Percentiles rank a stretch among this genome's conserved stretches.
These are phyloP conservation scores for Leishmania major DNA, from an alignment of 208 protist genomes.

Conservation along the genomic window DNA sequence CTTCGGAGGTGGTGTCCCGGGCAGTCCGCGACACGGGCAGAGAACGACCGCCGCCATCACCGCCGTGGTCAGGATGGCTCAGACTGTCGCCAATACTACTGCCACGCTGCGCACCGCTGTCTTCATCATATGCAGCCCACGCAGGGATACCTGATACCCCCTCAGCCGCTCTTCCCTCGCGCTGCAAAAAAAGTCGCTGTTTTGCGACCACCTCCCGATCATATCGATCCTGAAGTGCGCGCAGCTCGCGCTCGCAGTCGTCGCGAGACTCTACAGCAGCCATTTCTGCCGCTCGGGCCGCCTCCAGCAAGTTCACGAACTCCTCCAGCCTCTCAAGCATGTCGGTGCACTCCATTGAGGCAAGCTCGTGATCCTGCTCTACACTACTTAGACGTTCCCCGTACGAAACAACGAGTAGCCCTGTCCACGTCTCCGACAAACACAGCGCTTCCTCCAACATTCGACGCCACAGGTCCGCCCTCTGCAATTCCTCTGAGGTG, in stretches of 20 bases:
- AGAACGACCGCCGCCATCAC: neutral
- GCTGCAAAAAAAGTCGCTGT: conserved; percentile 2
- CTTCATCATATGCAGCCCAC: neutral
- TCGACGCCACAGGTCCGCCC: conserved; percentile 3
- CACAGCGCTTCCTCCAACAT: conserved; percentile 8
- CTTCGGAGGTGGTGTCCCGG: neutral
- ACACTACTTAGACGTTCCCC: conserved; percentile 36
- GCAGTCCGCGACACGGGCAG: neutral
- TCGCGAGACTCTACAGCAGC: conserved; percentile 42
- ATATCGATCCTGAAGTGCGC: conserved; percentile 13
- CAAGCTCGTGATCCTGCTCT: conserved; percentile 40
- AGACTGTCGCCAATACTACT: neutral
- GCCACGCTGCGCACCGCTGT: neutral
- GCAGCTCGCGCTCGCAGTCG: conserved; percentile 42
- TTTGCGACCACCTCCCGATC: conserved; percentile 12
- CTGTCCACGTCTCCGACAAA: neutral
- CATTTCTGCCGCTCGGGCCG: conserved; percentile 49
- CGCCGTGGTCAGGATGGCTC: neutral
- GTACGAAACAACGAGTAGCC: conserved; percentile 11
- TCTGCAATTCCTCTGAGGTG: neutral
- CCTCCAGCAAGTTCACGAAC: conserved; percentile 63
- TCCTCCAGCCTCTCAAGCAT: conserved; percentile 72
- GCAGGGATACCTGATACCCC: neutral
- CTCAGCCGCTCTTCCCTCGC: neutral
- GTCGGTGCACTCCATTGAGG: conserved; percentile 31